These are phyloP conservation scores for Saccharomyces hybrid DNA, from an alignment of 1,139 yeast species.

Conservation along the genomic window DNA sequence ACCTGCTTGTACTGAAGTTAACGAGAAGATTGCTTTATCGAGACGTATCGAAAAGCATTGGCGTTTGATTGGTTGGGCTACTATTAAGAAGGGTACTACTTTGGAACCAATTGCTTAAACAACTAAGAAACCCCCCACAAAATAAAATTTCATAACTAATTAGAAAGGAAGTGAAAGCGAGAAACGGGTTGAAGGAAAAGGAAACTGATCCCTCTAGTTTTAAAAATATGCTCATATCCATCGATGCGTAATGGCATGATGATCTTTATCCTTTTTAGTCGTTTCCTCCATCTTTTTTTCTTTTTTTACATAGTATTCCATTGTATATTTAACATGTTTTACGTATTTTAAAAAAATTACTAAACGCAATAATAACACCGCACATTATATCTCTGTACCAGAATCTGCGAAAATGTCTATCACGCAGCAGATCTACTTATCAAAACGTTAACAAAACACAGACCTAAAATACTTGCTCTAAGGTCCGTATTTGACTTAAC, in stretches of 20 bases:
- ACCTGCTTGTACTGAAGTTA: conserved; percentile 97
- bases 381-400: not conserved
- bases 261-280: not conserved
- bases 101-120: conserved; percentile 53
- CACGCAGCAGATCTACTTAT: not conserved
- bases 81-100: conserved; percentile 89
- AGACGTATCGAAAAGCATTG: conserved; percentile 99
- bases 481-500: not conserved
- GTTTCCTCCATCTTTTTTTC: not conserved
- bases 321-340: not conserved
- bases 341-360: not conserved
- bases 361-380: not conserved
- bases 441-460: not conserved
- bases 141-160: not conserved
- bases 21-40: conserved; percentile 96
- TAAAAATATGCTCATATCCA: not conserved
- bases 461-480: not conserved
- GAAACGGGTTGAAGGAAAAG: not conserved
- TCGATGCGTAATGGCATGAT: not conserved
- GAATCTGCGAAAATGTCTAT: not conserved
- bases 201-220: not conserved
- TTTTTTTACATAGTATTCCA: not conserved
- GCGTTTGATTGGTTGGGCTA: conserved; percentile 99
- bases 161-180: not conserved
- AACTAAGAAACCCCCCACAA: conserved; percentile 1